A percentile compares a stretch with the other conserved stretches of the same genome.
Conservation (phyloP, 148 eudicot species). For the Dianthus caryophyllus region DNA sequence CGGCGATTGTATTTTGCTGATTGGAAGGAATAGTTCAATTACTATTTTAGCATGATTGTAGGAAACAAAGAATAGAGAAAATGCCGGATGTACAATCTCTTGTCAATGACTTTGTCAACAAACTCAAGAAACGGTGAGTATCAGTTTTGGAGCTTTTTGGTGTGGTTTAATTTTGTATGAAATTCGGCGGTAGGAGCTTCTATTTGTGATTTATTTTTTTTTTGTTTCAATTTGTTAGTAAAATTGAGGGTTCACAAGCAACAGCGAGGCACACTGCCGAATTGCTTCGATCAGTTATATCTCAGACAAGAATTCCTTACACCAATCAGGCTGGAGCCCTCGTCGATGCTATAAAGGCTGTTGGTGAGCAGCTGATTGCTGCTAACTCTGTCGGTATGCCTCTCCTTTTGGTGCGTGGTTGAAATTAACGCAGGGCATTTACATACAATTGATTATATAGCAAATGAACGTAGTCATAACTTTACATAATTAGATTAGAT, state of each 20-base stretch:
- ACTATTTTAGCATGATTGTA: neutral
- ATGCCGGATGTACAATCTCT: constrained; percentile 86
- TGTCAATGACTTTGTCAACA: constrained; percentile 70
- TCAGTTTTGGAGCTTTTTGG: neutral
- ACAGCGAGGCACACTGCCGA: constrained; percentile 88
- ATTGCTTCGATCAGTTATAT: constrained; percentile 77
- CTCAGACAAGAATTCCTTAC: constrained; percentile 79
- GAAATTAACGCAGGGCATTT: neutral
- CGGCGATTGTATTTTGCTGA: too few relatives aligned
- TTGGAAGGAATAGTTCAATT: too few relatives aligned
- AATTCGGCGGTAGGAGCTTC: neutral
- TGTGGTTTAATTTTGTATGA: neutral
- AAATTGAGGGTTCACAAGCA: constrained; percentile 88
- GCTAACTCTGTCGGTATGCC: constrained; percentile 88
- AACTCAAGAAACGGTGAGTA: constrained; percentile 70
- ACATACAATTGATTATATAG: too few relatives aligned
- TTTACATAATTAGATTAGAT: neutral
- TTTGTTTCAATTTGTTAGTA: constrained; percentile 35
- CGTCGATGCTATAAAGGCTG: constrained; percentile 63
- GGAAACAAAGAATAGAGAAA: neutral
- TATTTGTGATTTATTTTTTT: neutral
- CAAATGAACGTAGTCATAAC: too few relatives aligned
- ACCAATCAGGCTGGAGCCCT: constrained; percentile 77
- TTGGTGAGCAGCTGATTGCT: constrained; percentile 74
- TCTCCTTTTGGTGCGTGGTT: neutral